Evolutionary conservation across 179 eudicot species (phyloP), one percentile per base, ranked within the genome.

Genomic region (Kewa caespitosa): DNA sequence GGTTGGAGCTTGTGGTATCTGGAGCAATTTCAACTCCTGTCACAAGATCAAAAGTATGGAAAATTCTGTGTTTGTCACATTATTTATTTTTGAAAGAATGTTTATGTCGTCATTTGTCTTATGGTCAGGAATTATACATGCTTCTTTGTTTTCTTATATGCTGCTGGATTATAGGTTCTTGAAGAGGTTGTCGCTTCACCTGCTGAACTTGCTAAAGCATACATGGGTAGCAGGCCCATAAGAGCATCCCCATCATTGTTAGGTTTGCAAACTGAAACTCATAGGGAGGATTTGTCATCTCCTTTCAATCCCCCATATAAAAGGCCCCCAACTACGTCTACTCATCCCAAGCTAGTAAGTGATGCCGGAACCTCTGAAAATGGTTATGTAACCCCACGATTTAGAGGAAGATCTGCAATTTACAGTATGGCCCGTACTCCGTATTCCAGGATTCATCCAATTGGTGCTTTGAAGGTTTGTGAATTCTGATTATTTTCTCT

Each of bases 181-280:
- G 89, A 86, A 69, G 96, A 88, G 71, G 88, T 83, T 72, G 69
- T 86, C 81, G 88, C 94, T 39, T 88, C 97, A 32, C 98, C 99
- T 79, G 90, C 94, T 75, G 98, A 96, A 79, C 92, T 93, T 81
- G 99, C 99, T 59, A 96, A 93, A 88, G 96, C 94, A 37, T 96
- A 93, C 86, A 96, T 96, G 98, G 96, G 90, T 52, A 84, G 84
- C 69, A 82, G 85, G 81, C 81, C 96, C 70, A 79, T 85, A 43
- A 86, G 81, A 81, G 81, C 78, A 54, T 88, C 96, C 27, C 89
- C 93, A 6, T 86, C 91, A 68, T 57, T 73, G 61, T 59, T 82
- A 59, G 84, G 83, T 50, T 75, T 80, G 82, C 89, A 82, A 50
- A 77, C 70, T 78, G 89, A 78, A 83, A 74, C 79, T 30, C 46